Conservation (phyloP, 2,329 filamentous ascomycete genomes). For the Aspergillus sp. region DNA sequence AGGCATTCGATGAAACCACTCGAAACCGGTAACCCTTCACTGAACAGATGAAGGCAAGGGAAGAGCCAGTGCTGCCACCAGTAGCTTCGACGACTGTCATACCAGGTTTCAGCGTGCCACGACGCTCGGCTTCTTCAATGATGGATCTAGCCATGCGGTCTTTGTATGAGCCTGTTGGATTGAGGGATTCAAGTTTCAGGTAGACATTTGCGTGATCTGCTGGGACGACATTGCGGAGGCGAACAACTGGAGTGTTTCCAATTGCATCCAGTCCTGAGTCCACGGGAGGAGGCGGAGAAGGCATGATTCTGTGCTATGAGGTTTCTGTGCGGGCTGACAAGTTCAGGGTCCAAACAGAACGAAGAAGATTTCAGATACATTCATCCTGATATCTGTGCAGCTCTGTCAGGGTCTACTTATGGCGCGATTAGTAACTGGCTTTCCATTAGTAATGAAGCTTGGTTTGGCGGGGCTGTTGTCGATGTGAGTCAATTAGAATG, state of each 20-base stretch:
- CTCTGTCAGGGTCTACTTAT: too few species aligned
- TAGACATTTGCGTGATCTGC: conserved; percentile 80
- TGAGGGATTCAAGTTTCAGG: conserved; percentile 78
- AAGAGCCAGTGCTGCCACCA: conserved; percentile 71
- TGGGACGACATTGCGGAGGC: conserved; percentile 77
- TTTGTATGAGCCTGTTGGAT: conserved; percentile 82
- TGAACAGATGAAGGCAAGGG: conserved; percentile 19
- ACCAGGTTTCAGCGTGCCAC: conserved; percentile 83
- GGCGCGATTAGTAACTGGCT: too few species aligned
- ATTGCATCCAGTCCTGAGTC: conserved; percentile 48
- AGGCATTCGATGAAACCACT: conserved; percentile 16
- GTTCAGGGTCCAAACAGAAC: too few species aligned
- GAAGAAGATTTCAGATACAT: too few species aligned
- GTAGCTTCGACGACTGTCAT: conserved; percentile 93
- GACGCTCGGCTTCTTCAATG: conserved; percentile 85
- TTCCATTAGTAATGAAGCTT: too few species aligned
- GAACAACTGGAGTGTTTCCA: conserved; percentile 82
- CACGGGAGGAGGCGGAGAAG: too few species aligned
- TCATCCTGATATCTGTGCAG: too few species aligned
- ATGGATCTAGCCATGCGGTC: conserved; percentile 88
- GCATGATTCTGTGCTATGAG: too few species aligned
- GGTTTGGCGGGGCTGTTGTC: too few species aligned
- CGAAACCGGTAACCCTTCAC: conserved; percentile 17
- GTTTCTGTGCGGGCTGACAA: too few species aligned
- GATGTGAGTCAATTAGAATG: too few species aligned